Evolutionary conservation across 192 early-diverging fungal species (phyloP), one percentile per base, ranked within the genome.

Genomic region (Paraglomus occultum): DNA sequence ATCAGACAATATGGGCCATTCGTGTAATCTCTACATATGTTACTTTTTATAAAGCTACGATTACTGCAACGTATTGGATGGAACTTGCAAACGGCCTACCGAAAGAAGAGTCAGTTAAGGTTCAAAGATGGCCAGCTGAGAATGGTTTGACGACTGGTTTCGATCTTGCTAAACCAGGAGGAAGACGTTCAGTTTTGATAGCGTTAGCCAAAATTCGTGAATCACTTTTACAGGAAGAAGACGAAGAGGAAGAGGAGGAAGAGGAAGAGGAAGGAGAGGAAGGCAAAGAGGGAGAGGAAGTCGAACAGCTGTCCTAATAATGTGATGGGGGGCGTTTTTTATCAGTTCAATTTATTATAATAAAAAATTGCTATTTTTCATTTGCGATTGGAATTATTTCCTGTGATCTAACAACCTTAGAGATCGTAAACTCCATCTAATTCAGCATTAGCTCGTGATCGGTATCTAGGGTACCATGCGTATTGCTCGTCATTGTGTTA

Each of bases 31-130:
- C 50, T 51, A 51, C 12, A 51, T 51, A 51, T 51, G 17, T 62
- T 62, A 62, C 60, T 4, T 62, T 62, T 45, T 65, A 65, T n/a
- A 49, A 39, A 12, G 38, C 58, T 60, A 17, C 1, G 23, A 60
- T 60, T 38, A 10, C 58, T 60, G 58, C 17, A 43, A 10, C 58
- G 14, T 60, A 60, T 60, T 60, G 45, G 44, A 23, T 51, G 40
- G 20, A 48, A 20, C 18, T 31, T 65, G 14, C 20, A 3, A 3
- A 6, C 2, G 62, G 48, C 9, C 14, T 65, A 9, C 31, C 46
- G 39, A 8, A 65, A 38, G 38, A 61, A 43, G 48, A 65, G 17
- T 51, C 64, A 65, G 15, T 65, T 65, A 10, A 7, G 15, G 51
- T 64, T 64, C 2, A 15, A 64, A 64, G 49, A n/a, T 62, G 45